Percentiles rank a stretch among this genome's conserved stretches.
These are phyloP conservation scores for Karstenula rhodostoma DNA, from an alignment of 2,329 filamentous ascomycete species.

Conservation along the genomic window DNA sequence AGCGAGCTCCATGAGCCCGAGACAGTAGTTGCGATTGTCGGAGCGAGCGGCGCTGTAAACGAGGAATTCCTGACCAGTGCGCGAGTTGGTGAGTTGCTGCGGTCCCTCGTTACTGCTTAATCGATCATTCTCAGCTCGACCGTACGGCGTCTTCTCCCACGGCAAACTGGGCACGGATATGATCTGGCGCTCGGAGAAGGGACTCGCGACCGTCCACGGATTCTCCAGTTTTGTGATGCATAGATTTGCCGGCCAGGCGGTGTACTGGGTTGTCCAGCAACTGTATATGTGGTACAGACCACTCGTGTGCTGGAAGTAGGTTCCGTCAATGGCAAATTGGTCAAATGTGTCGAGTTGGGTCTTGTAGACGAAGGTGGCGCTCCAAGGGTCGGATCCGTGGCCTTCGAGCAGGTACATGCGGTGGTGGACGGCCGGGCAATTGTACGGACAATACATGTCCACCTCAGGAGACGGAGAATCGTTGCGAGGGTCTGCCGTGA, in stretches of 20 bases:
- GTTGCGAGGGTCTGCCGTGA: slow-evolving; percentile 59
- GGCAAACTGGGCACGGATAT: slow-evolving; percentile 57
- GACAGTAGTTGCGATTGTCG: slow-evolving; percentile 63
- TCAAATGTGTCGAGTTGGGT: slow-evolving; percentile 59
- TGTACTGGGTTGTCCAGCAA: slow-evolving; percentile 54
- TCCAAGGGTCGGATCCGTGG: slow-evolving; percentile 55
- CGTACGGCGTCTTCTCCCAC: slow-evolving; percentile 62
- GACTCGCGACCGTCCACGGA: slow-evolving; percentile 57
- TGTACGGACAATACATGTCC: slow-evolving; percentile 59
- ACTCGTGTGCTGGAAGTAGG: slow-evolving; percentile 57
- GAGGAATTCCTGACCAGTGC: slow-evolving; percentile 58
- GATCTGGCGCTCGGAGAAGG: slow-evolving; percentile 57
- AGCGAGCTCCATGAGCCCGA: slow-evolving; percentile 59
- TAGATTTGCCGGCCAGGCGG: slow-evolving; percentile 61
- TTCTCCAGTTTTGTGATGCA: slow-evolving; percentile 61
- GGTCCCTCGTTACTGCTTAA: slow-evolving; percentile 61
- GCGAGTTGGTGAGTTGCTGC: slow-evolving; percentile 58
- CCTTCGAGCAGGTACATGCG: slow-evolving; percentile 61
- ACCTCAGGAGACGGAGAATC: slow-evolving; percentile 57
- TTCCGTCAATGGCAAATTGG: slow-evolving; percentile 64
- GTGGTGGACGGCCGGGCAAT: slow-evolving; percentile 60
- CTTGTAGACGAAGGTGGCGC: slow-evolving; percentile 55
- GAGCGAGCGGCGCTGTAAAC: slow-evolving; percentile 60
- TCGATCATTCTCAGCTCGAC: slow-evolving; percentile 55
- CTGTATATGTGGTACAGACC: slow-evolving; percentile 51